Conservation (phyloP, 1,284 basidiomycete species). For the Ceratobasidium sp. region DNA sequence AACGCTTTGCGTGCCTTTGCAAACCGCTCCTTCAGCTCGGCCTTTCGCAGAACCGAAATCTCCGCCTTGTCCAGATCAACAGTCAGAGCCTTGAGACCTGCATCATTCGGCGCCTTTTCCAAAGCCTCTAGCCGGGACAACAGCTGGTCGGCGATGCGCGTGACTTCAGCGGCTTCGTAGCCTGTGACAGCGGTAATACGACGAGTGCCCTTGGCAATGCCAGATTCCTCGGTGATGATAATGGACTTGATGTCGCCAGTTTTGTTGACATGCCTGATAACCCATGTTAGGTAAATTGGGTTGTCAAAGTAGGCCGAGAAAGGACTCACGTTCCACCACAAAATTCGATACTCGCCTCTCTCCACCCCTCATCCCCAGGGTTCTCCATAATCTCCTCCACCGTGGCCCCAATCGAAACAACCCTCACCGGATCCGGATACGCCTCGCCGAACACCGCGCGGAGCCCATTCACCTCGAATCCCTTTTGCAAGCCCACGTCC, state of each 20-base stretch:
- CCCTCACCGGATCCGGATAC: constrained; percentile 97
- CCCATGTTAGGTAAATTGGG: not conserved
- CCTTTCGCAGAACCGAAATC: constrained; percentile 88
- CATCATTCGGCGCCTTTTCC: constrained; percentile 77
- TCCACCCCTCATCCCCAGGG: constrained; percentile 90
- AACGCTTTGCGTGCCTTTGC: constrained; percentile 80
- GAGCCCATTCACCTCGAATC: constrained; percentile 90
- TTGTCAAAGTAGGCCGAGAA: constrained; percentile 12
- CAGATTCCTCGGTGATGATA: constrained; percentile 93
- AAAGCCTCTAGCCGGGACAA: constrained; percentile 73
- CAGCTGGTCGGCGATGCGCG: constrained; percentile 74
- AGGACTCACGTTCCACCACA: constrained; percentile 93
- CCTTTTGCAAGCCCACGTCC: constrained; percentile 84
- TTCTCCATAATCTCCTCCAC: constrained; percentile 88
- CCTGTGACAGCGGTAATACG: constrained; percentile 95
- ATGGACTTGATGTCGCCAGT: constrained; percentile 98
- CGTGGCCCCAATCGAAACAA: constrained; percentile 89
- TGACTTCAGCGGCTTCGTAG: constrained; percentile 87
- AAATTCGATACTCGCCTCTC: constrained; percentile 91
- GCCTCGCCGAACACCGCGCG: constrained; percentile 98
- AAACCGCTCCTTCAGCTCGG: constrained; percentile 81
- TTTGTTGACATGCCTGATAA: constrained; percentile 83
- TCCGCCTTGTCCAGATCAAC: constrained; percentile 89
- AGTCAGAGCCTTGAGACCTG: constrained; percentile 82
- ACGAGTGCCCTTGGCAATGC: constrained; percentile 98